Percentiles rank a stretch among this genome's conserved stretches.
These are phyloP conservation scores for Kuraishia piskuri DNA, from an alignment of 805 yeast species.

Conservation along the genomic window DNA sequence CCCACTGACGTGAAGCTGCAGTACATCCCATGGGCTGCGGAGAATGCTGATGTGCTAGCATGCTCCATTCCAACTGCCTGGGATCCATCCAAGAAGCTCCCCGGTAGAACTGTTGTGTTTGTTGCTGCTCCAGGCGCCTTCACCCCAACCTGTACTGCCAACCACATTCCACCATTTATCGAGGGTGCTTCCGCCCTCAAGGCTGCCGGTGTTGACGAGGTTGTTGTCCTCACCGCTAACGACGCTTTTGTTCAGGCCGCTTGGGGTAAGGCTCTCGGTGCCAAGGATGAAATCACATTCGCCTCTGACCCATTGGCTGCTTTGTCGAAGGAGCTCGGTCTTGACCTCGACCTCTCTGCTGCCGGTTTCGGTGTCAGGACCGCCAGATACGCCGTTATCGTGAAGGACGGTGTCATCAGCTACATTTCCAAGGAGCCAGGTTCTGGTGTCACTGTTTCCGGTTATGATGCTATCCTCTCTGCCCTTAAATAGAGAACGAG, in stretches of 20 bases:
- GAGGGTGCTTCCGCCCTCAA: slow-evolving; percentile 25
- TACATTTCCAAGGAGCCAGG: slow-evolving; percentile 35
- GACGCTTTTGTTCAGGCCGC: slow-evolving; percentile 62
- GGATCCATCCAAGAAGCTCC: slow-evolving; percentile 25
- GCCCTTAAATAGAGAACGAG: slow-evolving; percentile 5
- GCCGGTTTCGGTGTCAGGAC: slow-evolving; percentile 52
- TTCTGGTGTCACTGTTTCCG: slow-evolving; percentile 33
- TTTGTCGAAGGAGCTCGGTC: slow-evolving; percentile 54
- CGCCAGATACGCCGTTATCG: slow-evolving; percentile 64
- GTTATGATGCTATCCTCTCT: slow-evolving; percentile 31
- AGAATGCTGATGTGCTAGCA: slow-evolving; percentile 25
- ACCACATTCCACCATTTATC: slow-evolving; percentile 32
- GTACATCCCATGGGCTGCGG: slow-evolving; percentile 33
- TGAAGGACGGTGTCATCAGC: slow-evolving; percentile 30
- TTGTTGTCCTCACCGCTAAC: slow-evolving; percentile 46
- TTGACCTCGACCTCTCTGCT: slow-evolving; percentile 41
- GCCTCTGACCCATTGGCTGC: slow-evolving; percentile 59
- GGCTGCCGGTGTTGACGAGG: slow-evolving; percentile 28
- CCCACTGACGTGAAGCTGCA: slow-evolving; percentile 25
- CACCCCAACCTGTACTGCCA: slow-evolving; percentile 39
- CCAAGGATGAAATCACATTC: slow-evolving; percentile 36
- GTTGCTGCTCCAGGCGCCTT: slow-evolving; percentile 45
- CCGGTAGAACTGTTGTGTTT: slow-evolving; percentile 30
- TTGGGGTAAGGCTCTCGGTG: slow-evolving; percentile 40
- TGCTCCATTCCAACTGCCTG: slow-evolving; percentile 29